Evolutionary conservation across 139 green algal species (phyloP).

Genomic region (Chlamydomonas schloesseri): DNA sequence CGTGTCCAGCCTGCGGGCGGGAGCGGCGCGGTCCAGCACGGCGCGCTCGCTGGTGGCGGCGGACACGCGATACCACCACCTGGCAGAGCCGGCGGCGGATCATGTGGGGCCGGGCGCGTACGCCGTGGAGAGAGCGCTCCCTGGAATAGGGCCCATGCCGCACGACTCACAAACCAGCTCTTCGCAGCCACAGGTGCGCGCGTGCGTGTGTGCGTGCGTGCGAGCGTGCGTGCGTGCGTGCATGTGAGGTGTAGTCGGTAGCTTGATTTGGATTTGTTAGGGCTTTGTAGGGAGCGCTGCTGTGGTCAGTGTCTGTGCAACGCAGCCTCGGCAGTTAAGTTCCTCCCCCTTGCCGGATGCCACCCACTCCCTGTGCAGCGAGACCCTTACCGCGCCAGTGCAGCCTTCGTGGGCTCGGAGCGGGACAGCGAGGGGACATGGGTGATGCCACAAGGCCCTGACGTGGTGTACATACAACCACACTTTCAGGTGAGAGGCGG

Average conservation of each 20-base stretch:
- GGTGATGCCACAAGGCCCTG: neutral
- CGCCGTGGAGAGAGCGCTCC: neutral
- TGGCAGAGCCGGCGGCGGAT: conserved; percentile 6
- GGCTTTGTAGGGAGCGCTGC: too few species aligned
- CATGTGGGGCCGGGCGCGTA: conserved; percentile 36
- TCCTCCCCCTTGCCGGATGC: too few species aligned
- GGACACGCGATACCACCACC: conserved; percentile 18
- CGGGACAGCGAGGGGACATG: neutral
- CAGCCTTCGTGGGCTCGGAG: conserved; percentile 5
- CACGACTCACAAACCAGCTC: neutral
- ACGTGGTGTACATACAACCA: conserved; percentile 9
- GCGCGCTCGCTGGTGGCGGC: conserved; percentile 11
- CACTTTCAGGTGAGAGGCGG: conserved; percentile 16
- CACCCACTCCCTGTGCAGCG: too few species aligned
- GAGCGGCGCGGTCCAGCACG: neutral
- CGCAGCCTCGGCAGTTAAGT: too few species aligned
- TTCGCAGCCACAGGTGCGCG: too few species aligned
- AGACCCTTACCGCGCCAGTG: conserved; percentile 20
- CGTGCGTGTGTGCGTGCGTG: too few species aligned
- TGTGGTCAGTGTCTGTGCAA: too few species aligned
- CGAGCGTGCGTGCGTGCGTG: too few species aligned
- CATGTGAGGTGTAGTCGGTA: too few species aligned
- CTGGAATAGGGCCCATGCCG: neutral
- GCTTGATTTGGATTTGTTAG: too few species aligned
- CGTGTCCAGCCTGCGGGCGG: neutral